Base-by-base conservation (phyloP, 352 stramenopile genomes). In the Globisporangium acanthophoron region DNA sequence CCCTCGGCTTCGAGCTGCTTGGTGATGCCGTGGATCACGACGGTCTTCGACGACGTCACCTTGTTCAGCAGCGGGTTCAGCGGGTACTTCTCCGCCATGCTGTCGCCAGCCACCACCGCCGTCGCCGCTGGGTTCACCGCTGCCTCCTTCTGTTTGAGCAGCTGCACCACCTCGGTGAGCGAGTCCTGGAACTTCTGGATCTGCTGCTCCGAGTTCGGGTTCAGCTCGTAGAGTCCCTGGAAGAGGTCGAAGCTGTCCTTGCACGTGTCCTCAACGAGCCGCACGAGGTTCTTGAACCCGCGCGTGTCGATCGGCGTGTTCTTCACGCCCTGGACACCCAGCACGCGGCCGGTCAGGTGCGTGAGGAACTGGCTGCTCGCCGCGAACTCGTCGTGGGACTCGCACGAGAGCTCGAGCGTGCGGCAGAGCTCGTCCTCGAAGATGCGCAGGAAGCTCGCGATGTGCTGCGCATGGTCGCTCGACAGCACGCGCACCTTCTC, bases 281-380 rank as follows among this genome's bases (percentile, higher is more conserved):
- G 86, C 12, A 99, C 82, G n/a, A 98, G 91, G 58, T 88, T 98
- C 72, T 98, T 89, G 73, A 99, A 99, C 47, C 96, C 96, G 51
- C 94, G 94, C 3, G 96, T 99, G 74, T 99, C 96, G 69, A 99
- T 98, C 41, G 87, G 87, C 31, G 90, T 97, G 58, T 85, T 85
- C 54, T 78, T 75, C 5, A 97, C 76, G 46, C 80, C 78, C 52
- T 90, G 94, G 58, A 93, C 76, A 18, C 92, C 94, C 13, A 99
- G 76, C 59, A 99, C 98, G 47, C 97, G 89, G 16, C 97, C 97
- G 59, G 97, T 98, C 44, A 99, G 79, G 76, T 99, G 97, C 24
- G 97, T 99, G 62, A 99, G 92, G 71, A 99, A 99, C 82, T 99
- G 97, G 48, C 88, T 97, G 67, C 98, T 98, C 15, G 96, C 96